A percentile compares a stretch with the other conserved stretches of the same genome.
Evolutionary conservation across 2,329 filamentous ascomycete genomes (phyloP).

Genomic region (Aureobasidium sp.): DNA sequence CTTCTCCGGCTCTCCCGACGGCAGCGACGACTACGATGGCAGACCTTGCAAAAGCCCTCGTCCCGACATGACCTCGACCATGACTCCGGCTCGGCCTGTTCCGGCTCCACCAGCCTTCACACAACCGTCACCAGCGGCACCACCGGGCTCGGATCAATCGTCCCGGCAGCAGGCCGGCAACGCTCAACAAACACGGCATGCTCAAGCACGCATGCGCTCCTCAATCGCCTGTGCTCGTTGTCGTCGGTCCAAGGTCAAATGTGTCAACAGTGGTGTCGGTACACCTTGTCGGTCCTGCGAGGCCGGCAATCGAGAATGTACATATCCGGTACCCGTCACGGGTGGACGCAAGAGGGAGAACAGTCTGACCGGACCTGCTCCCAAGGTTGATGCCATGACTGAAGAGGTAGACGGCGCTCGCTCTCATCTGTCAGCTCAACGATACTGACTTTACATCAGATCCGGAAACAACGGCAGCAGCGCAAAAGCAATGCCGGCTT

Average conservation of each 20-base stretch:
- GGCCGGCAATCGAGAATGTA: slow-evolving; percentile 61
- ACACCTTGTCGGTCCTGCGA: slow-evolving; percentile 68
- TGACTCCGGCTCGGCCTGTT: not conserved
- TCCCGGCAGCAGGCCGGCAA: not conserved
- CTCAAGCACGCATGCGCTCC: slow-evolving; percentile 52
- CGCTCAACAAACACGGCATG: slow-evolving; percentile 9
- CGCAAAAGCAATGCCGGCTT: slow-evolving; percentile 12
- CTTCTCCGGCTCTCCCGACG: slow-evolving; percentile 9
- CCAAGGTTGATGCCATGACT: not conserved
- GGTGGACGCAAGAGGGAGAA: slow-evolving; percentile 20
- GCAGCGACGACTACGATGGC: slow-evolving; percentile 8
- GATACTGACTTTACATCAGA: not conserved
- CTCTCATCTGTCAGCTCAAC: not conserved
- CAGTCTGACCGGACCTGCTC: slow-evolving; percentile 10
- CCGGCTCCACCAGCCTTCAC: not conserved
- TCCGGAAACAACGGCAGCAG: slow-evolving; percentile 9
- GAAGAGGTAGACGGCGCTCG: not conserved
- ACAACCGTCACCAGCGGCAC: not conserved
- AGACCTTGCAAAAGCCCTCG: slow-evolving; percentile 11
- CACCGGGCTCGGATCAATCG: not conserved
- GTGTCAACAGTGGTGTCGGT: slow-evolving; percentile 65
- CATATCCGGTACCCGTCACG: slow-evolving; percentile 51
- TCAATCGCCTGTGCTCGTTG: slow-evolving; percentile 72
- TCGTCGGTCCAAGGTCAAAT: slow-evolving; percentile 77
- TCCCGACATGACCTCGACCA: not conserved